Evolutionary conservation across 2,329 filamentous ascomycete species (phyloP).

Genomic region (Trichoderma atrobrunneum): DNA sequence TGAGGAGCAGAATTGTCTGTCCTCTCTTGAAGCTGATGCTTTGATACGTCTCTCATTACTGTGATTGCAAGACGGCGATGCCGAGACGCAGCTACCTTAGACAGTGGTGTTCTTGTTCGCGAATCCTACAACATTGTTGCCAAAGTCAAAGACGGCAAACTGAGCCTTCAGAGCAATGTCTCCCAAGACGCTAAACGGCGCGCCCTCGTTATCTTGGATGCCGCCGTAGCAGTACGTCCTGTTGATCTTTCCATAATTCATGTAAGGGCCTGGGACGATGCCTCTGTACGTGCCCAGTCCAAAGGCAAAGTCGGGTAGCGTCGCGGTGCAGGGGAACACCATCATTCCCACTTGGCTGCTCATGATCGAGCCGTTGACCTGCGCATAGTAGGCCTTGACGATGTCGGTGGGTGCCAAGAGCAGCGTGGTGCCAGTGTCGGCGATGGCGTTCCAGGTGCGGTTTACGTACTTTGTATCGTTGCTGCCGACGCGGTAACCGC

Average conservation of each 20-base stretch:
- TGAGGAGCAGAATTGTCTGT: neutral
- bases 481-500: constrained; percentile 53
- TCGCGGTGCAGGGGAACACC: constrained; percentile 53
- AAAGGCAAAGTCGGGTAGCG: constrained; percentile 44
- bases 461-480: constrained; percentile 14
- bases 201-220: constrained; percentile 36
- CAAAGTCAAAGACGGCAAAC: constrained; percentile 42
- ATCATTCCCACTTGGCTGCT: constrained; percentile 52
- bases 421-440: constrained; percentile 70
- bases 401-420: constrained; percentile 55
- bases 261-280: constrained; percentile 36
- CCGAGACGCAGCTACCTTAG: neutral
- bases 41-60: neutral
- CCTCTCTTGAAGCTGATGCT: neutral
- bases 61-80: neutral
- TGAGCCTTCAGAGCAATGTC: constrained; percentile 45
- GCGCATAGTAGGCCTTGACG: constrained; percentile 57
- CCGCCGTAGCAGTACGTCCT: constrained; percentile 35
- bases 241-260: constrained; percentile 36
- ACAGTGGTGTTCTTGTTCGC: constrained; percentile 35
- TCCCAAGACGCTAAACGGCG: constrained; percentile 40
- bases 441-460: constrained; percentile 52
- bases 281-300: constrained; percentile 36
- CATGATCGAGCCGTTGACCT: constrained; percentile 51
- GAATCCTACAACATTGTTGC: constrained; percentile 35